Evolutionary conservation across 2,329 filamentous ascomycete species (phyloP), one percentile per base, ranked within the genome.

Genomic region (Aspergillus persii): DNA sequence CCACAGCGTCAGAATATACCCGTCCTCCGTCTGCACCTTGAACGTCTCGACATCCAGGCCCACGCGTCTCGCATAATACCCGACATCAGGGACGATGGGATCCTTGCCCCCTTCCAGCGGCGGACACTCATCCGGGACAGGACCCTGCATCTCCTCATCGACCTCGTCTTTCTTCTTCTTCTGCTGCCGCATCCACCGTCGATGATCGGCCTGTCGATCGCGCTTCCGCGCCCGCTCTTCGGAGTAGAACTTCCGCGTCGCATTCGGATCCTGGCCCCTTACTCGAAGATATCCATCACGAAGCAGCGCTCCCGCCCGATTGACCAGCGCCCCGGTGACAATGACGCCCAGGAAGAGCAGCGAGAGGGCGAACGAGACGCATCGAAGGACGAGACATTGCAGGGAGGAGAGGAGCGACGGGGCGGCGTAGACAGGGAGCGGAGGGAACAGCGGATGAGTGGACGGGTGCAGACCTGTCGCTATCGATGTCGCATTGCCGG

Each of bases 21-120:
- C 93, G 69, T 98, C 94, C 72, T 97, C 93, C 0, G 94, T 97
- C 74, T 96, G 89, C 0, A 97, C 92, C 53, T 90, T 82, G 68
- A 92, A 91, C 8, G 84, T 84, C 70, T 97, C 93, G 27, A 92
- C 85, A 61, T 97, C 92, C 1, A 98, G 82, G 0, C 94, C 94
- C 12, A 96, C 92, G 11, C 93, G 83, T 23, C 91, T 84, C 1
- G 94, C 93, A 71, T 98, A 97, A 71, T 97, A 95, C 2, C 84
- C 83, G 23, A 93, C 85, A 67, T 97, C 90, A 68, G 90, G 91
- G 7, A 90, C 76, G 7, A 97, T 78, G 3, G 85, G 88, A 73
- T 97, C 94, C 6, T 83, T 85, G 0, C 92, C 92, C 15, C 92
- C 92, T 75, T 95, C 92, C 2, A 89, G 86, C 0, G 91, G 90